Conservation (phyloP, 345 rosid genomes). For the Eucalyptus regnans region DNA sequence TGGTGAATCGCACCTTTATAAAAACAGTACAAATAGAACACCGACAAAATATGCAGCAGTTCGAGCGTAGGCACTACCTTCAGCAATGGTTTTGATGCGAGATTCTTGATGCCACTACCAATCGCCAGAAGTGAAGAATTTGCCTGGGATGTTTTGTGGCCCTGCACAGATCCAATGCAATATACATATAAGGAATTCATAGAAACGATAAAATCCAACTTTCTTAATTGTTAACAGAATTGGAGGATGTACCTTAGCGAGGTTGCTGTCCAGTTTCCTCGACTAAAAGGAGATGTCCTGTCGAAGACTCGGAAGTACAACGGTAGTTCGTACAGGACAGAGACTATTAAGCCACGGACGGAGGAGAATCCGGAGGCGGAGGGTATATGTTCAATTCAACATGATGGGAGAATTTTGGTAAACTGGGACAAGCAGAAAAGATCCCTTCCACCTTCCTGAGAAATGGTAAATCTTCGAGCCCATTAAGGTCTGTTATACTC, state of each 20-base stretch:
- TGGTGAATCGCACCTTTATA: too few relatives aligned
- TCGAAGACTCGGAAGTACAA: fast-evolving
- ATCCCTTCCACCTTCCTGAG: neutral
- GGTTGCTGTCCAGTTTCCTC: fast-evolving
- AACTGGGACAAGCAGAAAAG: neutral
- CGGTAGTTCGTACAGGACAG: fast-evolving
- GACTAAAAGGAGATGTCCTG: neutral
- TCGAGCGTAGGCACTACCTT: too few relatives aligned
- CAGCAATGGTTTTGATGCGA: too few relatives aligned
- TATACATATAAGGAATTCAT: neutral
- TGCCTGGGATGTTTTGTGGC: neutral
- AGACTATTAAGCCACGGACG: fast-evolving
- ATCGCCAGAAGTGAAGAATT: fast-evolving
- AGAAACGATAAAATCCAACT: fast-evolving
- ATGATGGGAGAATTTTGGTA: neutral
- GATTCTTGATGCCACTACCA: fast-evolving
- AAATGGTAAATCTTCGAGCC: neutral
- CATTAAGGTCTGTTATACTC: fast-evolving
- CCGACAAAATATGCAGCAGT: too few relatives aligned
- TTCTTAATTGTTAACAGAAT: too few relatives aligned
- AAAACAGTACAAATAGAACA: too few relatives aligned
- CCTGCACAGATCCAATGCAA: neutral
- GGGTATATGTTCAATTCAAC: neutral
- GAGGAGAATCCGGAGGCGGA: too few relatives aligned
- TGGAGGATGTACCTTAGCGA: fast-evolving